Evolutionary conservation across 192 early-diverging fungal genomes (phyloP).

Genomic region (Paraglomus occultum): DNA sequence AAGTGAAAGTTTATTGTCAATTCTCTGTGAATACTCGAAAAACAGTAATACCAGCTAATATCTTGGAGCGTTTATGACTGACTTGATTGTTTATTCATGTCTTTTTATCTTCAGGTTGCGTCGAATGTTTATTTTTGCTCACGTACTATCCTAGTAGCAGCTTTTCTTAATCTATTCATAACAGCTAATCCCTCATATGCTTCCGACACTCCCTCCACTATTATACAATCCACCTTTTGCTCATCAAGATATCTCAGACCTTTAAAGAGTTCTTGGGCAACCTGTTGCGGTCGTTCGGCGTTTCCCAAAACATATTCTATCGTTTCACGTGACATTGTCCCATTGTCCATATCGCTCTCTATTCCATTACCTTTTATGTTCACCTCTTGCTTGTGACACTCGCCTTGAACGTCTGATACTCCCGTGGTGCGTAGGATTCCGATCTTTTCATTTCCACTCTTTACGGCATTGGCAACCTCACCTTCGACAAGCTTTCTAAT

Average conservation of each 20-base stretch:
- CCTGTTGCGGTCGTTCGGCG: slow-evolving; percentile 47
- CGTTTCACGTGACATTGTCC: slow-evolving; percentile 27
- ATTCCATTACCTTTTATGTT: slow-evolving; percentile 12
- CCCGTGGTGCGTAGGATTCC: slow-evolving; percentile 35
- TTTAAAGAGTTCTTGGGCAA: slow-evolving; percentile 81
- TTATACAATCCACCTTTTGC: slow-evolving; percentile 64
- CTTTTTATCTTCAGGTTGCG: no score
- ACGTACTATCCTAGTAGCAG: slow-evolving; percentile 62
- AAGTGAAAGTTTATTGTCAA: no score
- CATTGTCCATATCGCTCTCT: slow-evolving; percentile 3
- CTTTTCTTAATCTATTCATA: slow-evolving; percentile 95
- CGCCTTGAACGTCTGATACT: background rate
- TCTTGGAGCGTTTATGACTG: no score
- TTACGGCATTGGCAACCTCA: slow-evolving; percentile 34
- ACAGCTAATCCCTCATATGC: slow-evolving; percentile 88
- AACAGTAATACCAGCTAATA: no score
- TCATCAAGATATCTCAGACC: slow-evolving; percentile 77
- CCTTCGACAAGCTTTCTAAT: slow-evolving; percentile 22
- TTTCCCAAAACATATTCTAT: slow-evolving; percentile 58
- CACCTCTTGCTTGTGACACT: slow-evolving; percentile 26
- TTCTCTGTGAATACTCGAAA: no score
- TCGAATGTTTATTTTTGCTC: slow-evolving; percentile 7
- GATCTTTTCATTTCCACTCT: slow-evolving; percentile 33
- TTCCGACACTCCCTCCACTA: slow-evolving; percentile 91
- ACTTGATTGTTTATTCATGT: no score